Percentiles rank a stretch among this genome's conserved stretches.
phyloP scores from a whole-genome alignment of 2,329 filamentous ascomycete species.

The Zymoseptoria crescenta region DNA sequence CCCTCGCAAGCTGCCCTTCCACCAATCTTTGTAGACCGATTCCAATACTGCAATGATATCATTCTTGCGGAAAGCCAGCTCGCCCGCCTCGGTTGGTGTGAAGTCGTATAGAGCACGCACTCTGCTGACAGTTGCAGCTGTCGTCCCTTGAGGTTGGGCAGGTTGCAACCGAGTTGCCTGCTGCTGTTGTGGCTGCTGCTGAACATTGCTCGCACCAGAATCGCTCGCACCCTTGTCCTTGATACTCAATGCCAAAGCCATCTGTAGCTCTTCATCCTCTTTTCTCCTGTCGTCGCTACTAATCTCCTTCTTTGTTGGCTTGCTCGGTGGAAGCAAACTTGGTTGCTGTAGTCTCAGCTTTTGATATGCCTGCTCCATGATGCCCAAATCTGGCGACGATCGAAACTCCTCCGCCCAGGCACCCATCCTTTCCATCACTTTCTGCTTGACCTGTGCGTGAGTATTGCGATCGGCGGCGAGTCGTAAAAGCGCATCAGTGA shows the following conservation, averaged over 20 bases:
- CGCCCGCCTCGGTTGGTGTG: conserved; percentile 83
- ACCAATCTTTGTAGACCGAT: conserved; percentile 99
- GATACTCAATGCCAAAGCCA: conserved; percentile 85
- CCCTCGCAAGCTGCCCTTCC: conserved; percentile 89
- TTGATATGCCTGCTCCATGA: conserved; percentile 93
- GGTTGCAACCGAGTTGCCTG: conserved; percentile 33
- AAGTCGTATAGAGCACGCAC: conserved; percentile 94
- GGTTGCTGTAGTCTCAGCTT: conserved; percentile 72
- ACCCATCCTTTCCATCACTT: conserved; percentile 93
- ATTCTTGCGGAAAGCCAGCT: conserved; percentile 92
- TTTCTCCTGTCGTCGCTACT: conserved; percentile 85
- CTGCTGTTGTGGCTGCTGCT: conserved; percentile 29
- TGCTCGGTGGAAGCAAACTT: conserved; percentile 75
- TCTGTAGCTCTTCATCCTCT: conserved; percentile 94
- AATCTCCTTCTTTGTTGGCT: conserved; percentile 85
- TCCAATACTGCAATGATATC: conserved; percentile 96
- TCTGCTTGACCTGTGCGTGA: conserved; percentile 91
- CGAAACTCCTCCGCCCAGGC: conserved; percentile 95
- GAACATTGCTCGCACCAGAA: conserved; percentile 19
- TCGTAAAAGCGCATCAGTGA: conserved; percentile 86
- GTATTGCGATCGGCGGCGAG: conserved; percentile 90
- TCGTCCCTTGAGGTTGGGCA: conserved; percentile 61
- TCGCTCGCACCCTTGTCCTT: conserved; percentile 62
- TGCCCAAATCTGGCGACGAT: conserved; percentile 80
- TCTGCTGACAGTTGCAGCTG: conserved; percentile 89